Conservation (phyloP, 23 red algal species). For the Gracilariopsis chorda region DNA sequence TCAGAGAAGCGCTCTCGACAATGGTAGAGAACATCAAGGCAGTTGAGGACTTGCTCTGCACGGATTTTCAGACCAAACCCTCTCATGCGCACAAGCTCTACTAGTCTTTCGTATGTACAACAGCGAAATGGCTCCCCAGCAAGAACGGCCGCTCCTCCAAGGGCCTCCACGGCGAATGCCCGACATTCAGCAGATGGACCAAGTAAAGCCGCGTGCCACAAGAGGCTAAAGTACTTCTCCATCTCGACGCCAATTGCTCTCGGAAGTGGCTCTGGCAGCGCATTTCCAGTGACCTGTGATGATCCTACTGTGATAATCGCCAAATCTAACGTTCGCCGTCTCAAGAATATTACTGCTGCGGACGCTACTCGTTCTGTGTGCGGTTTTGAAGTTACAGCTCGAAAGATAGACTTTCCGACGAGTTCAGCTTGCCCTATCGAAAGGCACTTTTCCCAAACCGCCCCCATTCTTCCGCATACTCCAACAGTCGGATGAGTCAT, state of each 20-base stretch:
- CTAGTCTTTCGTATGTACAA: slow-evolving; percentile 73
- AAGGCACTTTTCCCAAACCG: slow-evolving; percentile 73
- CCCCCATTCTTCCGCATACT: slow-evolving; percentile 57
- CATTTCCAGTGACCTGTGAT: slow-evolving; percentile 15
- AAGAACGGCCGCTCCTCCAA: slow-evolving; percentile 75
- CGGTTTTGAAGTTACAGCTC: slow-evolving; percentile 36
- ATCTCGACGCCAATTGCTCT: slow-evolving; percentile 72
- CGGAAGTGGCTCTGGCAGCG: slow-evolving; percentile 73
- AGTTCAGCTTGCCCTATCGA: slow-evolving; percentile 43
- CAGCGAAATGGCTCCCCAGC: slow-evolving; percentile 79
- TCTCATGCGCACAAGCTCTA: slow-evolving; percentile 55
- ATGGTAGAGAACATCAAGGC: slow-evolving; percentile 64
- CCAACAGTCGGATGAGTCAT: slow-evolving; percentile 60
- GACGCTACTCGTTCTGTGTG: slow-evolving; percentile 63
- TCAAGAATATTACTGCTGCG: slow-evolving; percentile 69
- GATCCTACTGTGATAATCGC: slow-evolving; percentile 62
- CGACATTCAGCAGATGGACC: slow-evolving; percentile 74
- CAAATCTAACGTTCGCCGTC: slow-evolving; percentile 70
- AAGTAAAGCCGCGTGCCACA: slow-evolving; percentile 75
- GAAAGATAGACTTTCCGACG: slow-evolving; percentile 60
- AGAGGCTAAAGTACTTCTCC: slow-evolving; percentile 66
- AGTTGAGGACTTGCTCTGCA: slow-evolving; percentile 61
- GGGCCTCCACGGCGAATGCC: slow-evolving; percentile 49
- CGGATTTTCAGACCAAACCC: slow-evolving; percentile 68
- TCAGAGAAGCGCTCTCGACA: slow-evolving; percentile 72